Conservation (phyloP, 345 rosid species). For the Angophora floribunda region DNA sequence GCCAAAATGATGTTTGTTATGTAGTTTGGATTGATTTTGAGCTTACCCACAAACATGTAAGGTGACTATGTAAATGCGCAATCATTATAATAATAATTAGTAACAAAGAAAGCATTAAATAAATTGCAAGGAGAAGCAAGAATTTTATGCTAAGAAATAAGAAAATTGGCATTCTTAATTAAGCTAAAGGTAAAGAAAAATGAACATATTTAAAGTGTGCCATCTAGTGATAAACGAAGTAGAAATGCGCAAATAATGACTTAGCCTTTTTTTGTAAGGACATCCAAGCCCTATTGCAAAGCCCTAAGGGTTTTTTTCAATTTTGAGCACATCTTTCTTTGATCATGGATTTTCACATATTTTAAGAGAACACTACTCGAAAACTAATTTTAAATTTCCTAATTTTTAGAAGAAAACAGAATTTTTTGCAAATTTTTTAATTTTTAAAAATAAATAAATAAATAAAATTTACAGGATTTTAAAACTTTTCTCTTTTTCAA, state of each 20-base stretch:
- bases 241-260: accelerated
- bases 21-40: background rate
- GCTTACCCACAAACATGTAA: background rate
- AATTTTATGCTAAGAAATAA: no score
- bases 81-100: no score
- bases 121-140: no score
- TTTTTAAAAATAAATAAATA: no score
- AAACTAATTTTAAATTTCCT: no score
- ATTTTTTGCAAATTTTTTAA: no score
- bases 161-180: background rate
- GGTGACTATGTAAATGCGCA: accelerated
- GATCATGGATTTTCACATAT: no score
- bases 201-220: background rate
- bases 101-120: accelerated
- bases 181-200: background rate
- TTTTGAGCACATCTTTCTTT: accelerated
- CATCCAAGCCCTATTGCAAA: background rate
- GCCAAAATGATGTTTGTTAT: no score
- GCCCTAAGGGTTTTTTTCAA: accelerated
- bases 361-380: no score
- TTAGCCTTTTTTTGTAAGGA: background rate
- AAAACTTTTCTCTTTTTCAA: no score
- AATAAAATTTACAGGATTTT: no score
- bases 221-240: no score
- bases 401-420: background rate